Percentiles rank a stretch among this genome's conserved stretches.
Conservation (phyloP, 495 filamentous ascomycete genomes). For the Tetracladium setigerum region DNA sequence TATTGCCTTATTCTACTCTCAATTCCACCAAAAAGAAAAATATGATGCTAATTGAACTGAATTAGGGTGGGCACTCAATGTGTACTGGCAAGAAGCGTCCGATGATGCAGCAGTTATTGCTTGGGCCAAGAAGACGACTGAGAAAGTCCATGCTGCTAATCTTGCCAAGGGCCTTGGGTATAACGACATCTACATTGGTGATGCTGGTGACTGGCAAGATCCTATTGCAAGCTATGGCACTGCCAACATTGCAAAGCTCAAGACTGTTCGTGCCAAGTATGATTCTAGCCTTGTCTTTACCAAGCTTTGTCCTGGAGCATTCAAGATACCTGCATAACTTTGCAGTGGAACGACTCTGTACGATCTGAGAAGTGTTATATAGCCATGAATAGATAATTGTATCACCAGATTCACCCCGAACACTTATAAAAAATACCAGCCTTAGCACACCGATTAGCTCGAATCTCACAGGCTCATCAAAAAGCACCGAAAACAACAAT, state of each 20-base stretch:
- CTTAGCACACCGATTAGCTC: too few species aligned
- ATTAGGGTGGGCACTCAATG: not conserved
- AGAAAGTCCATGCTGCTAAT: not conserved
- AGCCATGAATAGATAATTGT: too few species aligned
- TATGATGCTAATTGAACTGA: too few species aligned
- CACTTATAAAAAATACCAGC: too few species aligned
- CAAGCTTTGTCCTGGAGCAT: conserved; percentile 7
- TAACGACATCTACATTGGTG: conserved; percentile 6
- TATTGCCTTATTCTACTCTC: not conserved
- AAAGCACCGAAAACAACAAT: too few species aligned
- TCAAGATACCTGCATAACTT: not conserved
- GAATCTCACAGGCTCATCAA: too few species aligned
- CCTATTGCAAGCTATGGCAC: conserved; percentile 3
- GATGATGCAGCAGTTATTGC: not conserved
- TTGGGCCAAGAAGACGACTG: not conserved
- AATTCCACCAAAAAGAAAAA: too few species aligned
- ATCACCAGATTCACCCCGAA: too few species aligned
- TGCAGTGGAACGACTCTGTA: too few species aligned
- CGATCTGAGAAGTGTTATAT: too few species aligned
- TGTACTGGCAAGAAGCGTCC: not conserved
- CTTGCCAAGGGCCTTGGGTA: not conserved
- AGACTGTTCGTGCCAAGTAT: not conserved
- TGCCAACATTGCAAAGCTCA: conserved; percentile 1
- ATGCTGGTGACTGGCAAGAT: conserved; percentile 9
- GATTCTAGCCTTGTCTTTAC: conserved; percentile 11